Evolutionary conservation across 1,139 yeast species (phyloP).

Genomic region (Sugiyamaella japonica): DNA sequence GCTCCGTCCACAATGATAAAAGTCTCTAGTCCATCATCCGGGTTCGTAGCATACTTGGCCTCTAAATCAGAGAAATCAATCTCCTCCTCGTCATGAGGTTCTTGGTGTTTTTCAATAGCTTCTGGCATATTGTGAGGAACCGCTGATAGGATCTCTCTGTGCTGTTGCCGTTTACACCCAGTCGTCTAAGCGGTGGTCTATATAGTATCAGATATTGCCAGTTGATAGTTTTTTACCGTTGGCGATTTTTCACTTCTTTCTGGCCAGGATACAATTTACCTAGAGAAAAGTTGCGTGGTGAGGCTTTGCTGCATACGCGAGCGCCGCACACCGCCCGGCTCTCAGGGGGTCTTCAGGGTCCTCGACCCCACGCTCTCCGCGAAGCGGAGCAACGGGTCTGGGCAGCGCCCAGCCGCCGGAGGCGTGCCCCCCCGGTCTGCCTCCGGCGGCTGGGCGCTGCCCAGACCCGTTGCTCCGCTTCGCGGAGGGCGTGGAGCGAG

Average conservation of each 20-base stretch:
- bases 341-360: too few species aligned
- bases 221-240: neutral
- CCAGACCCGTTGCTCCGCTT: too few species aligned
- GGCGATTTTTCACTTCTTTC: constrained; percentile 6
- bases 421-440: too few species aligned
- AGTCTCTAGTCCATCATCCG: constrained; percentile 66
- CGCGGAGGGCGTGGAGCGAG: too few species aligned
- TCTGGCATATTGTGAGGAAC: constrained; percentile 11
- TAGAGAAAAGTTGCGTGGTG: constrained; percentile 1
- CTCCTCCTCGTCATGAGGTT: constrained; percentile 38
- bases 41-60: constrained; percentile 63
- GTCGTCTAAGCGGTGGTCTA: neutral
- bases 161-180: too few species aligned
- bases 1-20: constrained; percentile 93
- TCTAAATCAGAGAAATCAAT: constrained; percentile 90
- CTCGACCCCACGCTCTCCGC: too few species aligned
- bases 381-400: too few species aligned
- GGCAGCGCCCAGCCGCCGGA: too few species aligned
- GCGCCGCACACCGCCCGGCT: too few species aligned
- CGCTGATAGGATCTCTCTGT: neutral
- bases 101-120: constrained; percentile 4
- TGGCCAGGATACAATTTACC: constrained; percentile 14
- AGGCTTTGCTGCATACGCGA: neutral
- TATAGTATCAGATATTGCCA: neutral
- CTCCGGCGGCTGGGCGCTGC: too few species aligned